A percentile compares a stretch with the other conserved stretches of the same genome.
These are phyloP conservation scores for Picea engelmannii DNA, from an alignment of 83 land plant genomes.

Conservation along the genomic window DNA sequence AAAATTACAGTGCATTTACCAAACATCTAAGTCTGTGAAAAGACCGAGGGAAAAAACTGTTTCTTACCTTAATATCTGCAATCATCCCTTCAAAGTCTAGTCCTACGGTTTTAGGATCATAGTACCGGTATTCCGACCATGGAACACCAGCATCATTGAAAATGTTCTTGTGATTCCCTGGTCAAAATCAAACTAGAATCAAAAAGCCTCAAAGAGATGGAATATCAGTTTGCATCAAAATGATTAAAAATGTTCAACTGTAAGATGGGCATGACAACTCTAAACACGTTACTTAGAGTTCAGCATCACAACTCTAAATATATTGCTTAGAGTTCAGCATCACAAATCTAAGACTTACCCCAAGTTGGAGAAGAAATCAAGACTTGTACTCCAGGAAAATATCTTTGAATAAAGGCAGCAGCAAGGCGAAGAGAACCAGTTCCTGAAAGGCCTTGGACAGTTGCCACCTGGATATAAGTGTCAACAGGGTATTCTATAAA, in stretches of 20 bases:
- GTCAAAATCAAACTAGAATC: conserved; percentile 4
- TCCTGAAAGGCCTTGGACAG: conserved; percentile 97
- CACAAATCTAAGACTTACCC: conserved; percentile 32
- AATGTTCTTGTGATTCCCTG: conserved; percentile 98
- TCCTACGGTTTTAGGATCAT: conserved; percentile 91
- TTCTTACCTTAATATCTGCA: conserved; percentile 78
- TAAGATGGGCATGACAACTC: background rate
- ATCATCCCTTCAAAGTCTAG: conserved; percentile 98
- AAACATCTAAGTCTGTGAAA: no score
- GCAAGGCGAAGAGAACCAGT: conserved; percentile 98
- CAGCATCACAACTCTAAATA: conserved; percentile 13
- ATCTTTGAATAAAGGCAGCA: conserved; percentile 91
- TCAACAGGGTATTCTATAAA: background rate
- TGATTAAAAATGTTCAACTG: background rate
- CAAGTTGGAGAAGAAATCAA: conserved; percentile 97
- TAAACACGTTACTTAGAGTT: background rate
- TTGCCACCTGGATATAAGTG: conserved; percentile 68
- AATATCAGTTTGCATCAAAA: background rate
- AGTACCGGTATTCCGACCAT: conserved; percentile 96
- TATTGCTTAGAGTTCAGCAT: no score
- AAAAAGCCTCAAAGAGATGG: no score
- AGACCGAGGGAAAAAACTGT: background rate
- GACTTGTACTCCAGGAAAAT: conserved; percentile 86
- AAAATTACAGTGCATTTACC: background rate
- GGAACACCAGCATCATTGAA: conserved; percentile 96